Percentiles rank a stretch among this genome's conserved stretches.
phyloP scores from a whole-genome alignment of 2,329 filamentous ascomycete species.

The Aschersonia sp. region DNA sequence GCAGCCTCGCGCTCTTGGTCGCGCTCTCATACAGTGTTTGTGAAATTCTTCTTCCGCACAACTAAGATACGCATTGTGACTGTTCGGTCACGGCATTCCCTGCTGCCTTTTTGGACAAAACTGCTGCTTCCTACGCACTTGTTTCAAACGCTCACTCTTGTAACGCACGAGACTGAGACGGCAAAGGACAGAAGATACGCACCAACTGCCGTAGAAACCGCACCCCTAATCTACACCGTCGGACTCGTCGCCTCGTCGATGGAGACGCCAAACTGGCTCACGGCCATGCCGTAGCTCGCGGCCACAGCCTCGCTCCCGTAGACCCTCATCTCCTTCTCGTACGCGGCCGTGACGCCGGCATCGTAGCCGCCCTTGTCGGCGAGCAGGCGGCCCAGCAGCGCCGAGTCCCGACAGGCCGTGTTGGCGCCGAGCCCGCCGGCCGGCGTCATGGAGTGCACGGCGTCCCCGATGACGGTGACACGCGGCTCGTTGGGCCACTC shows the following conservation, averaged over 20 bases:
- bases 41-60: too few relatives aligned
- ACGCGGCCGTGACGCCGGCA: slow-evolving; percentile 37
- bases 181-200: too few relatives aligned
- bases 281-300: slow-evolving; percentile 35
- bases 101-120: too few relatives aligned
- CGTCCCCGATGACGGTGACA: slow-evolving; percentile 44
- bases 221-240: not conserved
- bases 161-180: too few relatives aligned
- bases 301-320: slow-evolving; percentile 42
- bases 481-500: slow-evolving; percentile 43
- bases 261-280: slow-evolving; percentile 23
- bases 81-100: too few relatives aligned
- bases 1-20: too few relatives aligned
- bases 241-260: slow-evolving; percentile 25
- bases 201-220: too few relatives aligned
- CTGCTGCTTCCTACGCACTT: too few relatives aligned
- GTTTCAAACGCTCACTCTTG: too few relatives aligned
- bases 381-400: slow-evolving; percentile 35
- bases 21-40: too few relatives aligned
- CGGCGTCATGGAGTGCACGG: slow-evolving; percentile 43
- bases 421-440: slow-evolving; percentile 41
- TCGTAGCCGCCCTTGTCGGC: slow-evolving; percentile 36
- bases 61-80: too few relatives aligned
- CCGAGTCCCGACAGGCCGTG: slow-evolving; percentile 40
- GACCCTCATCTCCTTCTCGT: slow-evolving; percentile 47